These are phyloP conservation scores for Mallotus nudiflorus DNA, from an alignment of 345 rosid genomes.

Conservation along the genomic window DNA sequence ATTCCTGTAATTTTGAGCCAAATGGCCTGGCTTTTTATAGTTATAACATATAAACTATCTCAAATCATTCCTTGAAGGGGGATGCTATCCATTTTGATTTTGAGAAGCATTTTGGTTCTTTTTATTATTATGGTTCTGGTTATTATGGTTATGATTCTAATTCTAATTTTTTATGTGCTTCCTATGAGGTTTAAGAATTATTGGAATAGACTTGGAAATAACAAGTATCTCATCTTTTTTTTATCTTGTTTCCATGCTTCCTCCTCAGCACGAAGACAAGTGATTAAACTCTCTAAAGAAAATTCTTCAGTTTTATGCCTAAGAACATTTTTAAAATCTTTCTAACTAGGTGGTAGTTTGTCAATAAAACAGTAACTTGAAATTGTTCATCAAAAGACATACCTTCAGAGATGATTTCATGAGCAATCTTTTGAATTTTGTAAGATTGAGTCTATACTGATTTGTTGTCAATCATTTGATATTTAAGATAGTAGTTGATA, in stretches of 20 bases:
- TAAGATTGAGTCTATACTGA: no score
- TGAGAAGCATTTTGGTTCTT: neutral
- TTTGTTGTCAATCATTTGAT: no score
- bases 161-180: neutral
- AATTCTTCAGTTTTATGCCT: conserved; percentile 20
- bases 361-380: neutral
- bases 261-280: conserved; percentile 5
- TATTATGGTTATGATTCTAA: neutral
- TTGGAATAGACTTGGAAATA: neutral
- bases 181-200: neutral
- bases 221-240: neutral
- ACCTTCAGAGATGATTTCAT: no score
- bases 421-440: neutral
- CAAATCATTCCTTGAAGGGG: neutral
- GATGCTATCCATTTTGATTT: neutral
- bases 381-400: neutral
- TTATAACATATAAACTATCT: neutral
- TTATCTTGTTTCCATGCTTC: neutral
- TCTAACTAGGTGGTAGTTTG: neutral
- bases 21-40: neutral
- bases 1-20: neutral
- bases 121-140: neutral
- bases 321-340: neutral
- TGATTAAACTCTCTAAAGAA: neutral
- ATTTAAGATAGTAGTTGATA: no score